Evolutionary conservation across 345 rosid species (phyloP).

Genomic region (Salix udensis): DNA sequence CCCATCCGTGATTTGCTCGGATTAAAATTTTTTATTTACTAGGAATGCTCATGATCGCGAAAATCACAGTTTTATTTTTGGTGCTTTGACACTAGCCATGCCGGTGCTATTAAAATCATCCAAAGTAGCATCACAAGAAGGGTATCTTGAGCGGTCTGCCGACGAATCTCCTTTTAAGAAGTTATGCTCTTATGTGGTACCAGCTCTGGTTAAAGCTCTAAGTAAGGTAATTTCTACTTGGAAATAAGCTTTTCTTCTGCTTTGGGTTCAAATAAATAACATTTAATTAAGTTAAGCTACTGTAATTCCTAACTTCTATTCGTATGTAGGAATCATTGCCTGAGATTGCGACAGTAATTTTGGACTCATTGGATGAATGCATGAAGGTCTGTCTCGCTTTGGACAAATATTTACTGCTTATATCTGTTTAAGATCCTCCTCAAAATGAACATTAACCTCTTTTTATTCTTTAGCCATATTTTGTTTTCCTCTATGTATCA

Average conservation of each 20-base stretch:
- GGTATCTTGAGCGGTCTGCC: not conserved
- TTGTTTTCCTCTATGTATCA: too few species aligned
- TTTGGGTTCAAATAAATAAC: not conserved
- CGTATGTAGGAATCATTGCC: not conserved
- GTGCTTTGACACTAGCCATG: slow-evolving; percentile 9
- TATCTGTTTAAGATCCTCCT: not conserved
- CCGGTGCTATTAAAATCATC: slow-evolving; percentile 10
- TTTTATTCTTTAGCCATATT: too few species aligned
- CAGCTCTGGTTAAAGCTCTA: slow-evolving; percentile 18
- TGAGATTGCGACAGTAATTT: not conserved
- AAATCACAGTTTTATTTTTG: not conserved
- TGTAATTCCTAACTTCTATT: not conserved
- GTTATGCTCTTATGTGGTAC: not conserved
- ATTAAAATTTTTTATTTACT: too few species aligned
- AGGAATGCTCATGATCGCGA: not conserved
- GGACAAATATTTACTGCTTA: not conserved
- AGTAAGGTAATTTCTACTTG: not conserved
- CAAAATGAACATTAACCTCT: not conserved
- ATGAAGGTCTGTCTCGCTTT: slow-evolving; percentile 5
- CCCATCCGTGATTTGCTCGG: too few species aligned
- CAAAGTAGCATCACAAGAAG: slow-evolving; percentile 11
- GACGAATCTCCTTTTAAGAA: not conserved
- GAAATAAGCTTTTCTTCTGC: not conserved
- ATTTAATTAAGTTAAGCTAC: not conserved
- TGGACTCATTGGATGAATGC: slow-evolving; percentile 11